phyloP scores from a whole-genome alignment of 352 stramenopile genomes.

The Paralagenidium karlingii region DNA sequence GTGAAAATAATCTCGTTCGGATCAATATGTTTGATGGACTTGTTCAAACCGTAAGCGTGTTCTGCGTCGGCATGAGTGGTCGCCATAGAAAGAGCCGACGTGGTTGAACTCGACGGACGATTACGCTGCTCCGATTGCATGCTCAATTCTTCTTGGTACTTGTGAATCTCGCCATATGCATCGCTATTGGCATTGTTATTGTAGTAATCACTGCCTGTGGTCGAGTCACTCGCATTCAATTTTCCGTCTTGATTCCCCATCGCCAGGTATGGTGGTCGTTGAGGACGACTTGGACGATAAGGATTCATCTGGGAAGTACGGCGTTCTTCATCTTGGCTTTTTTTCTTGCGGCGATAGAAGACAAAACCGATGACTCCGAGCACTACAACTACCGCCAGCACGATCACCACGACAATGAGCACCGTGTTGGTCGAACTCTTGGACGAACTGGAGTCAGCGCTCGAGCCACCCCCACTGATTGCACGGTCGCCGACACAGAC shows the following conservation, averaged over 20 bases:
- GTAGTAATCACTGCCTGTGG: neutral
- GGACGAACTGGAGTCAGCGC: slow-evolving; percentile 3
- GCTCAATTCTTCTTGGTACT: slow-evolving; percentile 11
- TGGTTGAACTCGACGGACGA: neutral
- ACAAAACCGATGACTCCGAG: slow-evolving; percentile 26
- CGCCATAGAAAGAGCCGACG: neutral
- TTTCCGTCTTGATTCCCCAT: neutral
- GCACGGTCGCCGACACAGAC: slow-evolving; percentile 31
- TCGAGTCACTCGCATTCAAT: slow-evolving; percentile 1
- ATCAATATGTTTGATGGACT: slow-evolving; percentile 39
- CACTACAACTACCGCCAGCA: slow-evolving; percentile 30
- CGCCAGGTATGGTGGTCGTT: slow-evolving; percentile 4
- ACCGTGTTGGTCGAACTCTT: slow-evolving; percentile 18
- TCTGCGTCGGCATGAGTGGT: slow-evolving; percentile 8
- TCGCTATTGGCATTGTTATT: slow-evolving; percentile 6
- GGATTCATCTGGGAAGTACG: neutral
- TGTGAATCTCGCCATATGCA: slow-evolving; percentile 14
- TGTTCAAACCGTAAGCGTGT: slow-evolving; percentile 6
- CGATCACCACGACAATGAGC: slow-evolving; percentile 41
- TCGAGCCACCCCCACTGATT: neutral
- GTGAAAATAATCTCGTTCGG: slow-evolving; percentile 68
- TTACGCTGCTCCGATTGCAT: neutral
- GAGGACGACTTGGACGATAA: slow-evolving; percentile 1
- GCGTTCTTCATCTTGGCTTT: slow-evolving; percentile 1
- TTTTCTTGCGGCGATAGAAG: slow-evolving; percentile 33